Evolutionary conservation across 441 rosid genomes (phyloP).

Genomic region (Pelargonium citronellum): DNA sequence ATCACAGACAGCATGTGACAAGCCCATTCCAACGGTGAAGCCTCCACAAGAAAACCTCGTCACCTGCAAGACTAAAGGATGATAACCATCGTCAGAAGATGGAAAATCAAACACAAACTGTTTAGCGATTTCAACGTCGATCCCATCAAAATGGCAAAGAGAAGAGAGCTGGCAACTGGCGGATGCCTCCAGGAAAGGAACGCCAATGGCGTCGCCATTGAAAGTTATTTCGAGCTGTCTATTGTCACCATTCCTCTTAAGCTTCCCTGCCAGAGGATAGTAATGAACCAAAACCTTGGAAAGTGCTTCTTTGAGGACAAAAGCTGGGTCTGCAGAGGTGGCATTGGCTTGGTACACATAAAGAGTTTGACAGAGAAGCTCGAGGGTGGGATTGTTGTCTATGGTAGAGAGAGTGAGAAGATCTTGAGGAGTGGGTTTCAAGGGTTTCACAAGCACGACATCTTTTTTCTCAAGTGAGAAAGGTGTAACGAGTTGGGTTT

Average conservation of each 20-base stretch:
- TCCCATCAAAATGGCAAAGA: constrained; percentile 38
- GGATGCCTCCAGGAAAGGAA: constrained; percentile 35
- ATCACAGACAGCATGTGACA: constrained; percentile 51
- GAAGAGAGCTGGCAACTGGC: constrained; percentile 23
- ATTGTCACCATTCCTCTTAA: constrained; percentile 29
- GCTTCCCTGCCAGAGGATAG: constrained; percentile 41
- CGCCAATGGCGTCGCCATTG: constrained; percentile 28
- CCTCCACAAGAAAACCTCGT: constrained; percentile 56
- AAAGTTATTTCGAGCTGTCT: constrained; percentile 29
- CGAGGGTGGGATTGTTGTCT: constrained; percentile 46
- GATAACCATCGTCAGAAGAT: constrained; percentile 26
- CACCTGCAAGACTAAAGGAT: constrained; percentile 41
- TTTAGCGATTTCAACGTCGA: constrained; percentile 27
- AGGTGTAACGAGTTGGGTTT: constrained; percentile 6
- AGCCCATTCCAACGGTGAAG: constrained; percentile 45
- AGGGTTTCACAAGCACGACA: constrained; percentile 35
- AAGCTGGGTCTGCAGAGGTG: constrained; percentile 21
- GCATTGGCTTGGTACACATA: constrained; percentile 32
- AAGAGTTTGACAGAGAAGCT: constrained; percentile 39
- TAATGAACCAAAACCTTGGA: constrained; percentile 31
- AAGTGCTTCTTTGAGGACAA: constrained; percentile 32
- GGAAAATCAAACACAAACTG: constrained; percentile 32
- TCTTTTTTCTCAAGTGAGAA: constrained; percentile 36
- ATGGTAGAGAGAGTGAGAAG: constrained; percentile 45
- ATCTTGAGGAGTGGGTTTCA: constrained; percentile 37